phyloP scores from a whole-genome alignment of 2,329 filamentous ascomycete species.

The Scedosporium dehoogii region DNA sequence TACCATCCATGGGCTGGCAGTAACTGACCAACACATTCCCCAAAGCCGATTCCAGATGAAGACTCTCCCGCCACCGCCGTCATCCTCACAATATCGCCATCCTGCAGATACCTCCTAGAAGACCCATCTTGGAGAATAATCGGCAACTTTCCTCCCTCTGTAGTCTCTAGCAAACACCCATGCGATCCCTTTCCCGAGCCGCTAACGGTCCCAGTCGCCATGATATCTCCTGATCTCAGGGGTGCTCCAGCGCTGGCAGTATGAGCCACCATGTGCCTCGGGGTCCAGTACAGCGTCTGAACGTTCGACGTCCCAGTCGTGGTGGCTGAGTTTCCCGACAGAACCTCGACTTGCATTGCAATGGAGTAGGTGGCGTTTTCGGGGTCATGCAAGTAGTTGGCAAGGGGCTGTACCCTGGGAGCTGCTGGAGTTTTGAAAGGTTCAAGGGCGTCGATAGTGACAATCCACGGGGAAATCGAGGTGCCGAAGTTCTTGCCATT shows the following conservation, averaged over 20 bases:
- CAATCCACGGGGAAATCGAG: conserved; percentile 46
- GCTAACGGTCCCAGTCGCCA: conserved; percentile 42
- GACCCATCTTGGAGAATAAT: conserved; percentile 29
- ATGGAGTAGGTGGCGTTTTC: conserved; percentile 25
- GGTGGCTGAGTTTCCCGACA: conserved; percentile 21
- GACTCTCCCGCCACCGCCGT: conserved; percentile 25
- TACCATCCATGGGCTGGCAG: conserved; percentile 23
- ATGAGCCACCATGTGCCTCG: conserved; percentile 63
- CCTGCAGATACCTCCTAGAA: conserved; percentile 28
- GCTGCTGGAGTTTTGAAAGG: conserved; percentile 41
- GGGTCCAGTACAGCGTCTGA: conserved; percentile 22
- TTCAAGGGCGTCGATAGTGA: conserved; percentile 41
- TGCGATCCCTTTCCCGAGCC: conserved; percentile 26
- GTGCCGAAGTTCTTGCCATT: conserved; percentile 49
- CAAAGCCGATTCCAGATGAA: conserved; percentile 30
- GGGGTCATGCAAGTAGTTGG: conserved; percentile 26
- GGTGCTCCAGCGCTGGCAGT: conserved; percentile 64
- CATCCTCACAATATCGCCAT: conserved; percentile 33
- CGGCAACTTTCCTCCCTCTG: conserved; percentile 31
- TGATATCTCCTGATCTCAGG: conserved; percentile 57
- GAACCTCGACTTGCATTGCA: conserved; percentile 18
- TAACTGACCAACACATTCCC: conserved; percentile 28
- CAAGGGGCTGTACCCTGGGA: conserved; percentile 51
- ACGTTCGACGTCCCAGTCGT: conserved; percentile 19
- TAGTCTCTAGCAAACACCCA: conserved; percentile 36